Evolutionary conservation across 139 green algal species (phyloP).

Genomic region (Chlamydomonas applanata): DNA sequence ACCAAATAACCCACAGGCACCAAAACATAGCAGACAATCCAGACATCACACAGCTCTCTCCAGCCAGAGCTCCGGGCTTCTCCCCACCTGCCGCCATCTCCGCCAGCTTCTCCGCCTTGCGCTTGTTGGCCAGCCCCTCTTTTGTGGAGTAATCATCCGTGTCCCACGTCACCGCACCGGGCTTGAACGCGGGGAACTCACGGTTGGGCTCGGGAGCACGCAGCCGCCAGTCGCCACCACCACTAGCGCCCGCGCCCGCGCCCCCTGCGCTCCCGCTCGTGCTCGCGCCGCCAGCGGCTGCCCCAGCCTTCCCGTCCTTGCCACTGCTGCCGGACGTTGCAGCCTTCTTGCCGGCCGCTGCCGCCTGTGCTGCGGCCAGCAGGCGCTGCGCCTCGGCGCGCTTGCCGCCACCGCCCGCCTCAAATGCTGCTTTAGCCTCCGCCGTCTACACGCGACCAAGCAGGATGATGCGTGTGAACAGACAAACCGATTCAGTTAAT

Average conservation of each 20-base stretch:
- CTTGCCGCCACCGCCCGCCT: conserved; percentile 50
- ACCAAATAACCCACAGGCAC: too few relatives aligned
- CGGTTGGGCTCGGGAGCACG: conserved; percentile 36
- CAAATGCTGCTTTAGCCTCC: conserved; percentile 28
- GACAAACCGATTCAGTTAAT: too few relatives aligned
- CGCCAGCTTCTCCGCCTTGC: conserved; percentile 28
- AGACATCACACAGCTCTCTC: not conserved
- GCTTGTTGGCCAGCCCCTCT: conserved; percentile 19
- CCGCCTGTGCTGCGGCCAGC: conserved; percentile 63
- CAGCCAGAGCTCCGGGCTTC: not conserved
- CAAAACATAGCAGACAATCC: too few relatives aligned
- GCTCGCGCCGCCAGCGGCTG: not conserved
- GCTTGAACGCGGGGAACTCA: conserved; percentile 67
- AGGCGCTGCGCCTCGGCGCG: conserved; percentile 51
- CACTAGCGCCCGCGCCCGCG: not conserved
- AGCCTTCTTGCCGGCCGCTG: conserved; percentile 7
- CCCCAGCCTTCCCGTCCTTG: not conserved
- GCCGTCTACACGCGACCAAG: not conserved
- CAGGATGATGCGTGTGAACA: not conserved
- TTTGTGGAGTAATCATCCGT: conserved; percentile 60
- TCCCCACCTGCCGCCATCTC: conserved; percentile 13
- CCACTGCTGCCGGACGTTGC: too few relatives aligned
- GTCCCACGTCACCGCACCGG: conserved; percentile 85
- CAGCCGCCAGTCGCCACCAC: conserved; percentile 56
- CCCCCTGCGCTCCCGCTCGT: not conserved